Base-by-base conservation (phyloP, 768 basidiomycete species). In the Leucocoprinus birnbaumii region DNA sequence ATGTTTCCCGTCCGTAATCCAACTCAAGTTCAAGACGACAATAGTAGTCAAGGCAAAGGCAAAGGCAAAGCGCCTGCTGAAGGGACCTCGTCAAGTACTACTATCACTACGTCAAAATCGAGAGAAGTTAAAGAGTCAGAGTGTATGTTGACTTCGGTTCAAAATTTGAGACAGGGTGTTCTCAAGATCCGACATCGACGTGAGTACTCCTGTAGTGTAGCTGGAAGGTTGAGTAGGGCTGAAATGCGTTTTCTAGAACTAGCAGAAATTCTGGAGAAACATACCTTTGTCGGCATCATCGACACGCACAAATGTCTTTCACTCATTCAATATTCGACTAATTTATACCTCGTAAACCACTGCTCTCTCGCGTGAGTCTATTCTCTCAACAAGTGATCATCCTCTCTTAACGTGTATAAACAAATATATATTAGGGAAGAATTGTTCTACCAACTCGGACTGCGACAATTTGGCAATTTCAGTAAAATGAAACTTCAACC, bases 201-300 rank as follows among this genome's bases (percentile, higher is more conserved):
- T 95, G 62, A 63, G 84, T 71, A 9, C 25, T 11, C n/a, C 16
- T 11, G 8, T 38, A n/a, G 3, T n/a, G 3, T 3, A 5, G 4
- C 4, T 11, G 8, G 13, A n/a, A 7, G 4, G 4, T 13, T 38
- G 4, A 14, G 38, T 14, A 3, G 4, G 16, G n/a, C n/a, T n/a
- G 40, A 22, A 27, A 26, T 47, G n/a, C 51, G 41, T 45, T 31
- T 16, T 10, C 6, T 62, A 98, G 96, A 84, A 46, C 72, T 98
- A 37, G 80, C 83, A 0, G 91, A 93, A 63, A 89, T 98, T 44
- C 64, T 98, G 27, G 80, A 86, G 59, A 87, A 91, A 47, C 93
- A 97, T 63, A 89, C 84, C 0, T 97, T 97, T 62, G 94, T 98
- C 27, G 95, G 96, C 2, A 84, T 98, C 35, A 91, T 94, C 7